Base-by-base conservation (phyloP, 2,329 filamentous ascomycete species). In the Colletotrichum falcatum region DNA sequence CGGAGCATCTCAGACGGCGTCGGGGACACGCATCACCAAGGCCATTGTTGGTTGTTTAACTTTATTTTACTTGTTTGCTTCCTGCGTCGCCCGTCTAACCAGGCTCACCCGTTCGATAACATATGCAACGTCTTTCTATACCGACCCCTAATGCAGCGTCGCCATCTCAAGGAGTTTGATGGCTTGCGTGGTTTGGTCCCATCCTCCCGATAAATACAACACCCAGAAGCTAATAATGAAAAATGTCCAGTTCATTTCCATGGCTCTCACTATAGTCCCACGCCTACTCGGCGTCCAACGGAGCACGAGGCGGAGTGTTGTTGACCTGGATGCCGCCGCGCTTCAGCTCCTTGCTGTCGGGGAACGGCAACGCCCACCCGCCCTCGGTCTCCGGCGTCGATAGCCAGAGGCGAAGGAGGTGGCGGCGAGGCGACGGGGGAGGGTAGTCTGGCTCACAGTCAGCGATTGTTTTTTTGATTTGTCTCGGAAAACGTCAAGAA, bases 251-350 rank as follows among this genome's bases (percentile, higher is more conserved):
- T 20, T 4, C 42, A 9, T 20, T 23, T 14, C 2, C 7, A 8
- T 11, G 3, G 14, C 23, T 14, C 14, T 60, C 56, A 9, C 2
- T 8, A 16, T 2, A 39, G 4, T 1, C 23, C n/a, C 9, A n/a
- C 44, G 11, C 4, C 44, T 88, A 95, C 80, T 95, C 93, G 0
- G 92, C 93, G 83, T 95, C 93, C 59, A 94, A 82, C 12, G 91
- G 91, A 51, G 91, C 92, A 61, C 90, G 88, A 1, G 94, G 94
- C 11, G 91, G 84, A 33, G 87, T 92, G 79, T 97, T 89, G 79
- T 97, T 89, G 2, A 97, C 94, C 83, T 97, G 94, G 74, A 97
- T 93, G 0, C 94, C 94, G 9, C 94, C 94, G 23, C 94, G 87
- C 88, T 97, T 97, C 88, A 93, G 93, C 86, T 96, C 92, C 66